Evolutionary conservation across 75 land plant genomes (phyloP).

Genomic region (Picea sitchensis): DNA sequence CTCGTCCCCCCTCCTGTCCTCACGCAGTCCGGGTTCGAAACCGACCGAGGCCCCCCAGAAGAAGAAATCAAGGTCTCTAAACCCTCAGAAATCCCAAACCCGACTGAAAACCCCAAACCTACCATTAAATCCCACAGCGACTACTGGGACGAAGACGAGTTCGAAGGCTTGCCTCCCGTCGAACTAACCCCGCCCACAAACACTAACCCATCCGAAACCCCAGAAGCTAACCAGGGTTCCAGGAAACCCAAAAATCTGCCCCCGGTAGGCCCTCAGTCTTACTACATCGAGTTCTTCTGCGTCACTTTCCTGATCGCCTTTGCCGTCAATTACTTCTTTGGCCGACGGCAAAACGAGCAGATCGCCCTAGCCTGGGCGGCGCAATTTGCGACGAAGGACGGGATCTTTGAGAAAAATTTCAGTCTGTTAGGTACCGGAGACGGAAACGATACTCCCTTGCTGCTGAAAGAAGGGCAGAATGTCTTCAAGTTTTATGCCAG

Average conservation of each 20-base stretch:
- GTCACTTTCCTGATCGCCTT: slow-evolving; percentile 64
- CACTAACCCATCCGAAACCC: background rate
- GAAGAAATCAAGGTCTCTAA: background rate
- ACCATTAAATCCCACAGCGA: slow-evolving; percentile 24
- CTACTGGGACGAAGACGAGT: slow-evolving; percentile 97
- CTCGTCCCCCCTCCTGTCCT: background rate
- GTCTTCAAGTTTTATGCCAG: slow-evolving; percentile 90
- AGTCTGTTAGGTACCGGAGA: slow-evolving; percentile 81
- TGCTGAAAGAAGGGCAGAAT: slow-evolving; percentile 83
- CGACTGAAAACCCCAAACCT: slow-evolving; percentile 8
- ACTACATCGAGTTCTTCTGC: slow-evolving; percentile 52
- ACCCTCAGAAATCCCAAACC: background rate
- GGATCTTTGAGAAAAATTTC: slow-evolving; percentile 86
- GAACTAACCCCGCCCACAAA: slow-evolving; percentile 4
- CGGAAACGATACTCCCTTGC: slow-evolving; percentile 74
- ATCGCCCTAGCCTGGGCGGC: slow-evolving; percentile 85
- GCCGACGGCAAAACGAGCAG: slow-evolving; percentile 75
- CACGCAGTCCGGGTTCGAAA: slow-evolving; percentile 20
- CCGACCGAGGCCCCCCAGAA: slow-evolving; percentile 23
- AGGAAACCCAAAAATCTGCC: background rate
- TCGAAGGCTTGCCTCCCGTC: slow-evolving; percentile 72
- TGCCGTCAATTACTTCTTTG: slow-evolving; percentile 58
- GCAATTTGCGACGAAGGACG: slow-evolving; percentile 60
- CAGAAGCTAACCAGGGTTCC: background rate
- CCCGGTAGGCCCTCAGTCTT: slow-evolving; percentile 24